These are phyloP conservation scores for Pilaira anomala DNA, from an alignment of 192 early-diverging fungal genomes.

Conservation along the genomic window DNA sequence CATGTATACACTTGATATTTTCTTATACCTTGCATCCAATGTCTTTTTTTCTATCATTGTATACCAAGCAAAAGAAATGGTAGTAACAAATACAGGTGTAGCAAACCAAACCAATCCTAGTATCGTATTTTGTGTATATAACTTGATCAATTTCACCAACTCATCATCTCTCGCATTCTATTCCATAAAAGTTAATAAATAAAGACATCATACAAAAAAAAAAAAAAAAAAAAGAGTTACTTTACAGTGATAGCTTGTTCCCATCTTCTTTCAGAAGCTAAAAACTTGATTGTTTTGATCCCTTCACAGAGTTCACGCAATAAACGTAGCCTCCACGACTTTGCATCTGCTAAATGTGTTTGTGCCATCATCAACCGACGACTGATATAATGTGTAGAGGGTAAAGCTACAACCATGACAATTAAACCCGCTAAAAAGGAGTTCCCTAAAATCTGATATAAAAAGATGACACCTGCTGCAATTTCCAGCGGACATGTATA, in stretches of 20 bases:
- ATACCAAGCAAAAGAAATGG: slow-evolving; percentile 57
- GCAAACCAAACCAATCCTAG: slow-evolving; percentile 51
- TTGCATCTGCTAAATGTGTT: slow-evolving; percentile 51
- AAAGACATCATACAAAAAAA: slow-evolving; percentile 7
- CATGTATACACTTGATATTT: neutral
- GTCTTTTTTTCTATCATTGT: slow-evolving; percentile 48
- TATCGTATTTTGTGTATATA: slow-evolving; percentile 33
- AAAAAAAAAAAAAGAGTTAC: neutral
- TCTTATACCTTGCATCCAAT: slow-evolving; percentile 42
- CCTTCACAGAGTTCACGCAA: slow-evolving; percentile 69
- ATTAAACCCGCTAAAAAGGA: slow-evolving; percentile 76
- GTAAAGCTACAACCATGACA: slow-evolving; percentile 65
- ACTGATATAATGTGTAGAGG: slow-evolving; percentile 55
- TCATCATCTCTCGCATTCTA: slow-evolving; percentile 33
- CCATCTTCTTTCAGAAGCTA: slow-evolving; percentile 76
- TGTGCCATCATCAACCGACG: slow-evolving; percentile 54
- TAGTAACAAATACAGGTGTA: slow-evolving; percentile 55
- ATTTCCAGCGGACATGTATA: slow-evolving; percentile 69
- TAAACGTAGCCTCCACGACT: slow-evolving; percentile 72
- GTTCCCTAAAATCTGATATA: slow-evolving; percentile 73
- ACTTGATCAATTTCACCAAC: slow-evolving; percentile 30
- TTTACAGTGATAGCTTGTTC: slow-evolving; percentile 60
- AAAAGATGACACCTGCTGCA: slow-evolving; percentile 58
- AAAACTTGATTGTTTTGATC: slow-evolving; percentile 91
- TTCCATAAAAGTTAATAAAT: neutral